Evolutionary conservation across 108 stramenopile species (phyloP).

Genomic region (Fistulifera pelliculosa): DNA sequence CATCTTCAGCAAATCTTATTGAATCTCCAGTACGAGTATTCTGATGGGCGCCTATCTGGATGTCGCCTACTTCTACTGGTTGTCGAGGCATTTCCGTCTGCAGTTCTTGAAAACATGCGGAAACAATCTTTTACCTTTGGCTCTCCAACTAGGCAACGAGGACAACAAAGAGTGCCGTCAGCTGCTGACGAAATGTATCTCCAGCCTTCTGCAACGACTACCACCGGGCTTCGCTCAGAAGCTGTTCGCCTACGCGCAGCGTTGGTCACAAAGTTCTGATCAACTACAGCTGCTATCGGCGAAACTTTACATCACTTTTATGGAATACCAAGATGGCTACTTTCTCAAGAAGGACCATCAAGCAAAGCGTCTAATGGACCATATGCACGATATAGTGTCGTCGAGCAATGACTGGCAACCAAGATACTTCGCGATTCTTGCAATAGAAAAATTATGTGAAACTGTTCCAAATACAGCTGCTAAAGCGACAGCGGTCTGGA

Average conservation of each 20-base stretch:
- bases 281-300: slow-evolving; percentile 50
- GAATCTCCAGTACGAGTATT: slow-evolving; percentile 83
- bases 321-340: slow-evolving; percentile 53
- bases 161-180: slow-evolving; percentile 75
- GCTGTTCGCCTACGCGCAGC: slow-evolving; percentile 50
- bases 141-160: slow-evolving; percentile 84
- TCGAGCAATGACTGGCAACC: slow-evolving; percentile 48
- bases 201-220: slow-evolving; percentile 41
- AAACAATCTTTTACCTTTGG: slow-evolving; percentile 74
- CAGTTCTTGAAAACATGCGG: slow-evolving; percentile 53
- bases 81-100: slow-evolving; percentile 58
- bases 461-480: slow-evolving; percentile 7
- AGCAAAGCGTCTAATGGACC: slow-evolving; percentile 12
- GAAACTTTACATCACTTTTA: slow-evolving; percentile 66
- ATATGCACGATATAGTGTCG: not conserved
- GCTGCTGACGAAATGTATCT: slow-evolving; percentile 40
- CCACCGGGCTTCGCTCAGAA: slow-evolving; percentile 45
- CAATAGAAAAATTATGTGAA: slow-evolving; percentile 45
- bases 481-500: slow-evolving; percentile 35
- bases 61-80: slow-evolving; percentile 42
- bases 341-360: slow-evolving; percentile 38
- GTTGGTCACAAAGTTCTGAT: slow-evolving; percentile 50
- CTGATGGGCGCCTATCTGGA: slow-evolving; percentile 80
- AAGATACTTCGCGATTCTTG: slow-evolving; percentile 57
- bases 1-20: slow-evolving; percentile 73